Evolutionary conservation across 177 flowering plant species (phyloP), one percentile per base, ranked within the genome.

Genomic region (Vitis hybrid): DNA sequence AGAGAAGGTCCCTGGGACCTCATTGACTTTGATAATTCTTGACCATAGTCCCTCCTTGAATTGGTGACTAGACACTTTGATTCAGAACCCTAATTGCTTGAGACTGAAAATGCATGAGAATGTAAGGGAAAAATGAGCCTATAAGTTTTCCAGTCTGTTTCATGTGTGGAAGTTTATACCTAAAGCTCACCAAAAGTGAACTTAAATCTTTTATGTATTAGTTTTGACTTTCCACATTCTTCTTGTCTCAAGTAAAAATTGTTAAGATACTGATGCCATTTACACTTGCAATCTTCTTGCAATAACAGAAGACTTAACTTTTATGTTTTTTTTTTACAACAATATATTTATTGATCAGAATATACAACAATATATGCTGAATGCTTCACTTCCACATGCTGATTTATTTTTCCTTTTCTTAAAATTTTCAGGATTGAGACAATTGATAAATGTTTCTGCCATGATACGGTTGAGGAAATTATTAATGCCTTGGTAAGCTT

Each of bases 401-500:
- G 31, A 45, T 56, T 67, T 31, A 12, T 19, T 74, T 67, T 64
- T n/a, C 33, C 12, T 59, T 4, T 22, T 48, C 19, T 31, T 6
- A 68, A 19, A 10, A 22, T 51, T 52, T 45, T 50, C 87, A 94
- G 97, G 84, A 69, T 90, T 16, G 91, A 88, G 29, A 75, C 65
- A 52, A 87, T 92, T 67, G 97, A 94, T 69, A 89, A 82, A 76
- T 88, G 89, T 77, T 94, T 94, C 78, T 51, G 94, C 82, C 87
- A 80, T 67, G 98, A 94, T 60, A 87, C 98, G 0, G 88, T 94
- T 72, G 98, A 92, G 80, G 98, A 92, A 78, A 94, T 94, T 66
- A 73, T 92, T 65, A 89, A 85, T 69, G 91, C 97, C 74, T 61
- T 94, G 95, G 98, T 94, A 86, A 85, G 89, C 58, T 70, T 71